Evolutionary conservation across 1,284 basidiomycete genomes (phyloP), one percentile per base, ranked within the genome.

Genomic region (Hemileia vastatrix): DNA sequence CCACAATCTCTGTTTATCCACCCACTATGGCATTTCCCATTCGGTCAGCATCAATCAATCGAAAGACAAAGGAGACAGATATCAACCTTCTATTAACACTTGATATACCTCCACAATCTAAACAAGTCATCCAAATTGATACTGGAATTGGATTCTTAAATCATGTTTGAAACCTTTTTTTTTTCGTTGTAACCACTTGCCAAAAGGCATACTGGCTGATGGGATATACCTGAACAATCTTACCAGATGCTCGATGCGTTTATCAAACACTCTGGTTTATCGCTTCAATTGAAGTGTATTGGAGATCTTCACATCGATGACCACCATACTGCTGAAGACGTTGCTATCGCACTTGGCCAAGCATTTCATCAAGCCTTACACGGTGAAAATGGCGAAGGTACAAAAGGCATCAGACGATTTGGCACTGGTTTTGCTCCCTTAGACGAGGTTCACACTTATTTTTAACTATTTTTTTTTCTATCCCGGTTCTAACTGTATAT

Each of bases 241-340:
- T 21, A 49, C 18, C 50, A 75, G 70, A 76, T 76, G 75, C 65
- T 76, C 9, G 73, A 76, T 57, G 74, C 75, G 21, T 66, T 76
- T 4, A 73, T 72, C 27, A 76, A 76, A 69, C 75, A 76, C 64
- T 73, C 74, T 33, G 75, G 74, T 9, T 72, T 76, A 71, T 92
- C 89, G 0, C 80, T 99, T 60, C 84, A 82, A 11, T 81, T 98
- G 77, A 86, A 87, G 71, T 97, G 92, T 77, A 85, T 88, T 71
- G 95, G 95, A 54, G 95, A 99, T 77, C 81, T 98, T 15, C 90
- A 87, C 84, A 96, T 98, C 66, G 95, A 99, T 78, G 95, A 99
- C 79, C 95, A 99, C 77, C 95, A 99, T 79, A 91, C 94, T 50
- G 91, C 94, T 81, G 92, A 91, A 88, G 82, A 83, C 86, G 83